Evolutionary conservation across 2,329 filamentous ascomycete genomes (phyloP).

Genomic region (Cercospora beticola): DNA sequence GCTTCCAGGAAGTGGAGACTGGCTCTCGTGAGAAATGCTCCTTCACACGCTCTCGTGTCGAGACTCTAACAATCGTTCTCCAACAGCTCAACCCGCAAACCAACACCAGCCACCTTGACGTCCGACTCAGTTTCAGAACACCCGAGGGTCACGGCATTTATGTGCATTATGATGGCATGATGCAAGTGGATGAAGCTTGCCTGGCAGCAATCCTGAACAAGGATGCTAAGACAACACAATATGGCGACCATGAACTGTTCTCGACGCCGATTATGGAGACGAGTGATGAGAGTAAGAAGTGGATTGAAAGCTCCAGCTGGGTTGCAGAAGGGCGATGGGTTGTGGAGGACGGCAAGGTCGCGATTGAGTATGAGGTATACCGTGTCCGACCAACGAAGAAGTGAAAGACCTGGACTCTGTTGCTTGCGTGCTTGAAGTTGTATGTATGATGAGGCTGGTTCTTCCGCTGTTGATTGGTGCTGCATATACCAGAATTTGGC

Average conservation of each 20-base stretch:
- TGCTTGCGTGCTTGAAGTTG: neutral
- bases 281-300: constrained; percentile 7
- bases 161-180: constrained; percentile 10
- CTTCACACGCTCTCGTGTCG: neutral
- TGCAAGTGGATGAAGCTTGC: constrained; percentile 8
- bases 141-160: constrained; percentile 1
- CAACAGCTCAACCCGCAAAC: constrained; percentile 7
- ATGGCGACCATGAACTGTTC: constrained; percentile 15
- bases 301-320: constrained; percentile 12
- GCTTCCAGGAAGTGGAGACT: constrained; percentile 10
- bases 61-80: neutral
- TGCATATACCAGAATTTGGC: no score
- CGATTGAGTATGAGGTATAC: constrained; percentile 14
- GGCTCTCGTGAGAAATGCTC: neutral
- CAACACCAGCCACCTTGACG: constrained; percentile 6
- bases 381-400: neutral
- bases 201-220: neutral
- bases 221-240: constrained; percentile 10
- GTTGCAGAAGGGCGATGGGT: constrained; percentile 11
- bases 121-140: constrained; percentile 13
- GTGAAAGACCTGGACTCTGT: neutral
- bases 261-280: constrained; percentile 13
- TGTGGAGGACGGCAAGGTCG: constrained; percentile 1
- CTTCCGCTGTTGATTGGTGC: no score
- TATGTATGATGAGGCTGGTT: neutral